These are phyloP conservation scores for Rosellinia necatrix DNA, from an alignment of 2,329 filamentous ascomycete genomes.

Conservation along the genomic window DNA sequence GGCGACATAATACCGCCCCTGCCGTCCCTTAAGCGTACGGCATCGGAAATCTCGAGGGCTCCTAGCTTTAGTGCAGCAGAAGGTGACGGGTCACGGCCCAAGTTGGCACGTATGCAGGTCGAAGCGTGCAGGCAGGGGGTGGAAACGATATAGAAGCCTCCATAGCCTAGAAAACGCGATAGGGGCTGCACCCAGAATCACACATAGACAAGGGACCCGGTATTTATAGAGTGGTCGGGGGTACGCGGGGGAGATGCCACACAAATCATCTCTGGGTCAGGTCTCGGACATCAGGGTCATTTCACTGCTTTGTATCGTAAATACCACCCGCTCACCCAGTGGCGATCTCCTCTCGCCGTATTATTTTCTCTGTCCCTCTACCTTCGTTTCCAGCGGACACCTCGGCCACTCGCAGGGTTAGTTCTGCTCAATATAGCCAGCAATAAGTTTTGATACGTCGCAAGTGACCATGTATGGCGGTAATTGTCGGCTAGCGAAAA, in stretches of 20 bases:
- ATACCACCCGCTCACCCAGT: neutral
- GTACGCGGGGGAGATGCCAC: slow-evolving; percentile 11
- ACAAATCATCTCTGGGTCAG: slow-evolving; percentile 4
- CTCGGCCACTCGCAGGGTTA: neutral
- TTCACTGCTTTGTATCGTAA: slow-evolving; percentile 1
- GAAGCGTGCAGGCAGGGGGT: slow-evolving; percentile 46
- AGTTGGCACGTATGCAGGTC: slow-evolving; percentile 47
- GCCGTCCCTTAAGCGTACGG: slow-evolving; percentile 54
- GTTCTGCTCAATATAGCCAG: neutral
- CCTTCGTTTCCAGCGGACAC: neutral
- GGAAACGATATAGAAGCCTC: slow-evolving; percentile 45
- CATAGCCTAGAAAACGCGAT: slow-evolving; percentile 6
- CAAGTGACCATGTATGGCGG: neutral
- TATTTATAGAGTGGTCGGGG: slow-evolving; percentile 8
- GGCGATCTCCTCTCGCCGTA: neutral
- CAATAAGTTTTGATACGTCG: neutral
- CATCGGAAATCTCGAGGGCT: slow-evolving; percentile 57
- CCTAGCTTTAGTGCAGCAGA: slow-evolving; percentile 47
- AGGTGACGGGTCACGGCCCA: slow-evolving; percentile 43
- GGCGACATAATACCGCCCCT: slow-evolving; percentile 51
- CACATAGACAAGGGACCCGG: slow-evolving; percentile 19
- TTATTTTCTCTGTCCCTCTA: neutral
- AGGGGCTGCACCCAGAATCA: slow-evolving; percentile 14
- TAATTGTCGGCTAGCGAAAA: no score
- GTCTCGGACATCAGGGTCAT: neutral